Evolutionary conservation across 768 basidiomycete genomes (phyloP).

Genomic region (Mycena leptocephala): DNA sequence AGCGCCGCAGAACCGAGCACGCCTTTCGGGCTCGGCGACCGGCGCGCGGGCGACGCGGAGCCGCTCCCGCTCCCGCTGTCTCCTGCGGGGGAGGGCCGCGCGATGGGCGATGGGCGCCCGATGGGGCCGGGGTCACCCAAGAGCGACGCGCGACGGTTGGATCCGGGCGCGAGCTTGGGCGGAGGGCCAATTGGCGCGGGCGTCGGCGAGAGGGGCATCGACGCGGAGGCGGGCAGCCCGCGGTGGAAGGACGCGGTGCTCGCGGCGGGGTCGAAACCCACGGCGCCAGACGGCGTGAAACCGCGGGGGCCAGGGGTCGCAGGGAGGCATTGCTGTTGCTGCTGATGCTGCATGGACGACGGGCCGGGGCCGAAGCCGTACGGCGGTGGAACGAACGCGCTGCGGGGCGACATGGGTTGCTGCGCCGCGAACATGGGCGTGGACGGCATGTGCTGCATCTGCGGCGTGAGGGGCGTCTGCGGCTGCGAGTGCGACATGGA

Average conservation of each 20-base stretch:
- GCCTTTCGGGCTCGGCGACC: constrained; percentile 74
- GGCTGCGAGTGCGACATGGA: constrained; percentile 62
- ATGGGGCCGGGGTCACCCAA: constrained; percentile 67
- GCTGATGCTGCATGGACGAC: constrained; percentile 57
- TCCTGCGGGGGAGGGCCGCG: constrained; percentile 66
- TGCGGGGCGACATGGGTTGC: constrained; percentile 71
- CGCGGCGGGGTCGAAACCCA: constrained; percentile 68
- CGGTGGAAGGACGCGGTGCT: constrained; percentile 56
- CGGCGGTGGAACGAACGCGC: constrained; percentile 64
- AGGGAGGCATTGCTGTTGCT: constrained; percentile 48
- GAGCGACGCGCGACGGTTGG: constrained; percentile 64
- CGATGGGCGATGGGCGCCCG: constrained; percentile 80
- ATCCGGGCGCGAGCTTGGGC: constrained; percentile 66
- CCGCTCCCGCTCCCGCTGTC: constrained; percentile 63
- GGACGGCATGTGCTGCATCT: constrained; percentile 61
- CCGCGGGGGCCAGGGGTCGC: constrained; percentile 66
- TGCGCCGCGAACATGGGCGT: constrained; percentile 66
- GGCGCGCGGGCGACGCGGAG: constrained; percentile 70
- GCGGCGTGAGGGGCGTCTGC: constrained; percentile 66
- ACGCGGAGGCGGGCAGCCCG: constrained; percentile 52
- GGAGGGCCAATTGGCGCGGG: constrained; percentile 74
- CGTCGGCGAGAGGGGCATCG: constrained; percentile 48
- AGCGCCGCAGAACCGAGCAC: constrained; percentile 85
- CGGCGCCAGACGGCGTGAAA: constrained; percentile 71
- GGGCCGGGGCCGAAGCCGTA: constrained; percentile 67